These are phyloP conservation scores for Pulicaria dysenterica DNA, from an alignment of 129 eudicot genomes.

Conservation along the genomic window DNA sequence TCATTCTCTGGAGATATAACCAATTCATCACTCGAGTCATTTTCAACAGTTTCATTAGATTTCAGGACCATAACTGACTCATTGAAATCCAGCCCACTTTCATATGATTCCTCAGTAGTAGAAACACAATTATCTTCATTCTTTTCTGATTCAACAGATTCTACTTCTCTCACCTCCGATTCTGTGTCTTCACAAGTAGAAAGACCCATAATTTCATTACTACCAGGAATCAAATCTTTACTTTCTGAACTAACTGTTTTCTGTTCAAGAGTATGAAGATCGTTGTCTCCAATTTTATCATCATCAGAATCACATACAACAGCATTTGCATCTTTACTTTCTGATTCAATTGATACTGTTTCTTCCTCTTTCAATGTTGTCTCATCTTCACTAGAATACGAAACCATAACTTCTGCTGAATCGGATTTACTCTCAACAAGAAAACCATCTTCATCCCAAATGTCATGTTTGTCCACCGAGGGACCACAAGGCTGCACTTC, in stretches of 20 bases:
- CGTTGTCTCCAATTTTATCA: not conserved
- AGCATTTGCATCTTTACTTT: slow-evolving; percentile 23
- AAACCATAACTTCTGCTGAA: slow-evolving; percentile 30
- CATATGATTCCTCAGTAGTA: slow-evolving; percentile 21
- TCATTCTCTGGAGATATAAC: slow-evolving; percentile 30
- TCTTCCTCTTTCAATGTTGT: slow-evolving; percentile 19
- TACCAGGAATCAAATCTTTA: slow-evolving; percentile 4
- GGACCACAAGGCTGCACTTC: slow-evolving; percentile 31
- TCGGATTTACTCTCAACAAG: slow-evolving; percentile 37
- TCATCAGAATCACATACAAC: slow-evolving; percentile 25
- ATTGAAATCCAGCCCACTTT: slow-evolving; percentile 23
- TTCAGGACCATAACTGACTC: slow-evolving; percentile 10
- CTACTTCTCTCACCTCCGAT: slow-evolving; percentile 15
- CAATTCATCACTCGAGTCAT: slow-evolving; percentile 23
- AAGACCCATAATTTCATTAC: slow-evolving; percentile 19
- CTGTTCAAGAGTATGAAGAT: slow-evolving; percentile 13
- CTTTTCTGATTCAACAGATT: slow-evolving; percentile 13
- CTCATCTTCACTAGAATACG: slow-evolving; percentile 32
- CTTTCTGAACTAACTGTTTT: slow-evolving; percentile 20
- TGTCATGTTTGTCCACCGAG: slow-evolving; percentile 27
- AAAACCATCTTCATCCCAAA: slow-evolving; percentile 27
- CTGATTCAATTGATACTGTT: slow-evolving; percentile 27
- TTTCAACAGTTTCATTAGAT: slow-evolving; percentile 18
- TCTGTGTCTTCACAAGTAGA: slow-evolving; percentile 19
- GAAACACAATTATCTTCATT: slow-evolving; percentile 11